Base-by-base conservation (phyloP, 805 yeast species). In the Sugiyamaella valdiviana region DNA sequence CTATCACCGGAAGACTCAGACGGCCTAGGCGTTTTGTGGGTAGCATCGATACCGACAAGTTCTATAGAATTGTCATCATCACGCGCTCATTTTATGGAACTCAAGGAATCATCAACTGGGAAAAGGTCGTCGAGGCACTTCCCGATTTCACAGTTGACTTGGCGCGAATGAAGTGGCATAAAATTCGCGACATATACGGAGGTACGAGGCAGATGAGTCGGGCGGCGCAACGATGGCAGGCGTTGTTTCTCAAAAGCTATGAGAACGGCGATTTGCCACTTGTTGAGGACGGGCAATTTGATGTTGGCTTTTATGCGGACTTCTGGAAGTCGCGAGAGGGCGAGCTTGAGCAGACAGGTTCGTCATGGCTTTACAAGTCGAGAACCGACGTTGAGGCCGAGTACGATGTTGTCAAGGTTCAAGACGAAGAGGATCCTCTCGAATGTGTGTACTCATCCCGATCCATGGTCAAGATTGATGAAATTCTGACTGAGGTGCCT, bases 381-480 rank as follows among this genome's bases (percentile, higher is more conserved):
- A 39, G 51, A 6, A 71, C 68, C 2, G 79, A 74, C 14, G 84
- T 83, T 59, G 65, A 63, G 24, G 63, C 65, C 17, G 73, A 69
- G 21, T 79, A 75, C 55, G 67, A 68, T 0, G 71, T 78, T 46
- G 63, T 68, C 14, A 52, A 52, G 2, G 46, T 50, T 35, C 68
- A 63, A 2, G 53, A 59, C 15, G 55, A 64, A 23, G n/a, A n/a
- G 16, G 48, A 55, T 20, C 49, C 50, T 14, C 40, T 56, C 12
- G 67, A 59, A 26, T 79, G 77, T 20, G 70, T 76, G 22, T 68
- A 72, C 44, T 80, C 74, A 39, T 77, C 74, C 44, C 72, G 76
- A 23, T 82, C 95, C 1, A 79, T 85, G 83, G 68, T 83, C 46
- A 88, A 83, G 57, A 77, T 84, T 46, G 90, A 85, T 56, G 75